Percentiles rank a stretch among this genome's conserved stretches.
These are phyloP conservation scores for Aspergillus neoniger DNA, from an alignment of 2,329 filamentous ascomycete genomes.

Conservation along the genomic window DNA sequence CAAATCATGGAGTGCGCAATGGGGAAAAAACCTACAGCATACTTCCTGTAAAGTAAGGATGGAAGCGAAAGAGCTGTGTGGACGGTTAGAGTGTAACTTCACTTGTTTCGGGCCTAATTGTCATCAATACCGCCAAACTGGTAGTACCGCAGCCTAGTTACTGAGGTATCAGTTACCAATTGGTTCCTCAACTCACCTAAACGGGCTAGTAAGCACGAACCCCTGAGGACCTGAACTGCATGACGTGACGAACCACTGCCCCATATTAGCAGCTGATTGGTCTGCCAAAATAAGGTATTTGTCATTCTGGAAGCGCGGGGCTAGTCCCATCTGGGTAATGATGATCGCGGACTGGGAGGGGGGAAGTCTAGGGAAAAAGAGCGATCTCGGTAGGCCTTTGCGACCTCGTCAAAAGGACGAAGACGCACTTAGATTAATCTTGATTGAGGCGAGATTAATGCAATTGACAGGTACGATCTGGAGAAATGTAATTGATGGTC, in stretches of 20 bases:
- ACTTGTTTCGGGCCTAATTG: constrained; percentile 5
- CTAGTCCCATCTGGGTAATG: constrained; percentile 18
- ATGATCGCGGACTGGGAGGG: constrained; percentile 15
- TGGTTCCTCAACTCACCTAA: constrained; percentile 2
- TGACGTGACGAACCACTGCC: constrained; percentile 23
- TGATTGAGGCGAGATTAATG: neutral
- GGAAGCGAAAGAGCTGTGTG: neutral
- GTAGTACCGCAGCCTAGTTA: neutral
- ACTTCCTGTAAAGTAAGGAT: neutral
- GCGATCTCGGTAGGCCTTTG: neutral
- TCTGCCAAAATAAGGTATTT: constrained; percentile 27
- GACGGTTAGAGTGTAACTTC: neutral
- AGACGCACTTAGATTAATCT: constrained; percentile 2
- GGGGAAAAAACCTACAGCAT: too few relatives aligned
- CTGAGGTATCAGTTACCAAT: neutral
- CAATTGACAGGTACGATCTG: constrained; percentile 11
- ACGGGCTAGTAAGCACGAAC: constrained; percentile 22
- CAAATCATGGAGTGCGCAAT: neutral
- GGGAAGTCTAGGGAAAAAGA: neutral
- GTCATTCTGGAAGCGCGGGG: constrained; percentile 21
- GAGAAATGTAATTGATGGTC: constrained; percentile 1
- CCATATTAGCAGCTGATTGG: constrained; percentile 17
- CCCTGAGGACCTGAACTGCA: constrained; percentile 15
- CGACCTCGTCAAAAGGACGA: too few relatives aligned
- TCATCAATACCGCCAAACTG: constrained; percentile 10